These are phyloP conservation scores for Trichoderma sp. DNA, from an alignment of 2,329 filamentous ascomycete species.

Conservation along the genomic window DNA sequence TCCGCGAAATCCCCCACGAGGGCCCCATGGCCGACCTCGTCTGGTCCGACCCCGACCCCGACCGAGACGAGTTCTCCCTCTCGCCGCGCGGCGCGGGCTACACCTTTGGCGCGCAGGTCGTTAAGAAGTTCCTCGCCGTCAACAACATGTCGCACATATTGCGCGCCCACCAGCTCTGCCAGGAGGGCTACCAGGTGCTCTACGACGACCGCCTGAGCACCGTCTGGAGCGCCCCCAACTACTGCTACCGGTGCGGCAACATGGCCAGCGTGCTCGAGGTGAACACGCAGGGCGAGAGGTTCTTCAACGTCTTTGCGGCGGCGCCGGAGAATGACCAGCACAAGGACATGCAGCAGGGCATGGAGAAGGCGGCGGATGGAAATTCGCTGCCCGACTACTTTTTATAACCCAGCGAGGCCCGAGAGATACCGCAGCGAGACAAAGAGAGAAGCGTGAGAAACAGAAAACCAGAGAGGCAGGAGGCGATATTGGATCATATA, in stretches of 20 bases:
- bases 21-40: constrained; percentile 99
- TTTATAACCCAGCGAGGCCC: constrained; percentile 49
- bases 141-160: constrained; percentile 98
- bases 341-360: constrained; percentile 77
- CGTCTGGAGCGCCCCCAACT: constrained; percentile 97
- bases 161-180: constrained; percentile 95
- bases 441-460: neutral
- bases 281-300: constrained; percentile 86
- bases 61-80: constrained; percentile 94
- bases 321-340: constrained; percentile 93
- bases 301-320: constrained; percentile 97
- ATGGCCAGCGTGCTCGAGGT: constrained; percentile 97
- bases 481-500: neutral
- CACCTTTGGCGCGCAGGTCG: constrained; percentile 95
- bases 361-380: constrained; percentile 69
- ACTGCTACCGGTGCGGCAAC: constrained; percentile 94
- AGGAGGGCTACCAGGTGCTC: constrained; percentile 95
- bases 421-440: constrained; percentile 41
- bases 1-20: constrained; percentile 97
- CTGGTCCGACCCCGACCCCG: constrained; percentile 97
- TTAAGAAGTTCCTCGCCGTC: constrained; percentile 96
- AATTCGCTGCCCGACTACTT: constrained; percentile 71
- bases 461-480: too few species aligned
- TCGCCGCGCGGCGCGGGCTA: constrained; percentile 93
- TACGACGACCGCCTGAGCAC: constrained; percentile 95